Conservation (phyloP, 352 stramenopile species). For the Phytophthora meadii region DNA sequence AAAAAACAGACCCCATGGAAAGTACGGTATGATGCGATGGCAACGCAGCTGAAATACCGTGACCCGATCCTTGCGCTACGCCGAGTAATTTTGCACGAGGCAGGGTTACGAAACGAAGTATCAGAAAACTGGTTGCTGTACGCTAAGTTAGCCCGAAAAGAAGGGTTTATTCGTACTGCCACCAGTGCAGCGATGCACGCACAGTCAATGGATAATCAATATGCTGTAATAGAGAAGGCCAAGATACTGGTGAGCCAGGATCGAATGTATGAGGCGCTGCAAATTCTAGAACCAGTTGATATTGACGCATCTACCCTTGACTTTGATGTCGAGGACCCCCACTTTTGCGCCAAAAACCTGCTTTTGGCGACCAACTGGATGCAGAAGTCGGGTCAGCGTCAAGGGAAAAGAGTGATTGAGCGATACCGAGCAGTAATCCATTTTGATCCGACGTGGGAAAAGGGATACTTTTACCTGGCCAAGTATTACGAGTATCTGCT, state of each 20-base stretch:
- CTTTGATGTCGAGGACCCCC: conserved; percentile 76
- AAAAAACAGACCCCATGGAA: conserved; percentile 73
- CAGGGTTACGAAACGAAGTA: conserved; percentile 67
- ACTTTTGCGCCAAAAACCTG: conserved; percentile 87
- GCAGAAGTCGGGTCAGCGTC: conserved; percentile 93
- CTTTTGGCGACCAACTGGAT: conserved; percentile 97
- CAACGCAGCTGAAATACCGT: conserved; percentile 83
- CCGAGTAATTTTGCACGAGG: conserved; percentile 77
- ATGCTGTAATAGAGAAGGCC: conserved; percentile 78
- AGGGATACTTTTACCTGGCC: conserved; percentile 91
- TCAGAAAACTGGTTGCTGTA: conserved; percentile 86
- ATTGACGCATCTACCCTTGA: conserved; percentile 81
- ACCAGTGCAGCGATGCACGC: conserved; percentile 89
- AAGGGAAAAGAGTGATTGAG: conserved; percentile 93
- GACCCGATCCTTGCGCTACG: conserved; percentile 86
- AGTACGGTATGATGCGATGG: conserved; percentile 70
- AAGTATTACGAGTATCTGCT: conserved; percentile 94
- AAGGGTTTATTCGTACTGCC: conserved; percentile 82
- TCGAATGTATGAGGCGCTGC: conserved; percentile 85
- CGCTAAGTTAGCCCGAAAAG: conserved; percentile 84
- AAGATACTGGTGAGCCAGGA: conserved; percentile 86
- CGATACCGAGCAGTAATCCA: conserved; percentile 95
- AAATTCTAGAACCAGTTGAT: conserved; percentile 83
- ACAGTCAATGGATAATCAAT: conserved; percentile 76
- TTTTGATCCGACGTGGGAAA: conserved; percentile 95